These are phyloP conservation scores for Boechera stricta DNA, from an alignment of 345 rosid species.

Conservation along the genomic window DNA sequence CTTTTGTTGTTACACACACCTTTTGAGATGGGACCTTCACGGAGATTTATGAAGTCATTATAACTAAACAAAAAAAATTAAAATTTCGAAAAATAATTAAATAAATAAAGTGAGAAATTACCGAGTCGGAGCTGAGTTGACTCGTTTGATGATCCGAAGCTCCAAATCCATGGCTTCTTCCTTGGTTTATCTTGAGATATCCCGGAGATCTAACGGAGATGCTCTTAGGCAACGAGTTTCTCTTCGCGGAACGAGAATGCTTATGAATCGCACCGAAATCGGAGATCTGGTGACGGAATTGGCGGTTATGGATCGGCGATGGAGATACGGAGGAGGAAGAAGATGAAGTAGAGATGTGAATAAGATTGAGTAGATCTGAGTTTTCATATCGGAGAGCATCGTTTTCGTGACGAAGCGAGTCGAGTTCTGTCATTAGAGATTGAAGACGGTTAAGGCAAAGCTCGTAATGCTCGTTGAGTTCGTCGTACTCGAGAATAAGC, in stretches of 20 bases:
- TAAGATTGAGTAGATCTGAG: slow-evolving; percentile 61
- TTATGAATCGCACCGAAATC: slow-evolving; percentile 40
- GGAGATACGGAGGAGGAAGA: slow-evolving; percentile 52
- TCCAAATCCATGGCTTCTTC: slow-evolving; percentile 40
- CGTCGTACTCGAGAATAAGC: slow-evolving; percentile 70
- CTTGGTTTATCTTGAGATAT: slow-evolving; percentile 52
- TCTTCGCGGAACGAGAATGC: slow-evolving; percentile 38
- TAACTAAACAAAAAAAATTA: not conserved
- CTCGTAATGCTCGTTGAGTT: slow-evolving; percentile 68
- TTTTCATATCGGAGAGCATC: slow-evolving; percentile 64
- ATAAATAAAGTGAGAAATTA: slow-evolving; percentile 31
- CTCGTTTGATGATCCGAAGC: slow-evolving; percentile 44
- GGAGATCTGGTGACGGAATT: slow-evolving; percentile 44
- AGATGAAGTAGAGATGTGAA: slow-evolving; percentile 48
- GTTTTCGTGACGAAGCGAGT: slow-evolving; percentile 69
- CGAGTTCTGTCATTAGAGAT: slow-evolving; percentile 56
- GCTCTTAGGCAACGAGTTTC: slow-evolving; percentile 66
- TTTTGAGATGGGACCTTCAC: slow-evolving; percentile 41
- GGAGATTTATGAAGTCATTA: not conserved
- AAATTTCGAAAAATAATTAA: not conserved
- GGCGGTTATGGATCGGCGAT: slow-evolving; percentile 47
- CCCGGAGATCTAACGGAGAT: slow-evolving; percentile 72
- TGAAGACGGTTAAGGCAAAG: slow-evolving; percentile 66
- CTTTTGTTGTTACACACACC: slow-evolving; percentile 45
- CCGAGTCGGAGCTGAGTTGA: slow-evolving; percentile 51